A percentile compares a stretch with the other conserved stretches of the same genome.
Evolutionary conservation across 1,284 basidiomycete species (phyloP).

Genomic region (Xerocomus nothofagi): DNA sequence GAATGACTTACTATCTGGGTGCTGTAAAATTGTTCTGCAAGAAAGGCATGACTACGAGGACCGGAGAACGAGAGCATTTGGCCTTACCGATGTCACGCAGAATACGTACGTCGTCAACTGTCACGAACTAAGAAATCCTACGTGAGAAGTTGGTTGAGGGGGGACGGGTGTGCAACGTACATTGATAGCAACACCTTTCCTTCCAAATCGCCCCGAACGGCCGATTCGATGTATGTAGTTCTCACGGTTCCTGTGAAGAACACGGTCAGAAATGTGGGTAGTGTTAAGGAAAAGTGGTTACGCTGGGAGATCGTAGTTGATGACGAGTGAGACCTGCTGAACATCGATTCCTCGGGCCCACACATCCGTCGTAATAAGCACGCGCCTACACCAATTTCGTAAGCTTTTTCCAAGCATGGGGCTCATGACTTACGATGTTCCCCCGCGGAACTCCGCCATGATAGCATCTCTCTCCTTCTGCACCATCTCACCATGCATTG

Average conservation of each 20-base stretch:
- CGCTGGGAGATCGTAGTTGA: slow-evolving; percentile 97
- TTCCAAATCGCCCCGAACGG: slow-evolving; percentile 91
- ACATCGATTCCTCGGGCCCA: slow-evolving; percentile 99
- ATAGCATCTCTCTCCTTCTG: slow-evolving; percentile 99
- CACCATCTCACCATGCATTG: slow-evolving; percentile 99
- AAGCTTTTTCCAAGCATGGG: slow-evolving; percentile 10
- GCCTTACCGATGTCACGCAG: slow-evolving; percentile 84
- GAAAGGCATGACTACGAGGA: slow-evolving; percentile 16
- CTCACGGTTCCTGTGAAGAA: slow-evolving; percentile 77
- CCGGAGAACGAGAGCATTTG: not conserved
- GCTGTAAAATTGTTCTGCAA: slow-evolving; percentile 80
- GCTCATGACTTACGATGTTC: slow-evolving; percentile 71
- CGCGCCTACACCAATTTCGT: slow-evolving; percentile 57
- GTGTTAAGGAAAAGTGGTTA: slow-evolving; percentile 41
- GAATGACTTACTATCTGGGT: slow-evolving; percentile 74
- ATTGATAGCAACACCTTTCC: slow-evolving; percentile 92
- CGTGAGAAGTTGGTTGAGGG: slow-evolving; percentile 9
- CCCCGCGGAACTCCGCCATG: slow-evolving; percentile 97
- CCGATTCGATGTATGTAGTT: slow-evolving; percentile 99
- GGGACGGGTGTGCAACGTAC: slow-evolving; percentile 44
- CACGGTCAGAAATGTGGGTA: slow-evolving; percentile 17
- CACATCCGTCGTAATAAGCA: slow-evolving; percentile 95
- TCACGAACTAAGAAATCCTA: slow-evolving; percentile 69
- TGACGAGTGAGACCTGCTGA: slow-evolving; percentile 96
- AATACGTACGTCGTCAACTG: slow-evolving; percentile 87